Percentiles rank a stretch among this genome's conserved stretches.
These are phyloP conservation scores for Leccinum pellstonianum DNA, from an alignment of 768 basidiomycete genomes.

Conservation along the genomic window DNA sequence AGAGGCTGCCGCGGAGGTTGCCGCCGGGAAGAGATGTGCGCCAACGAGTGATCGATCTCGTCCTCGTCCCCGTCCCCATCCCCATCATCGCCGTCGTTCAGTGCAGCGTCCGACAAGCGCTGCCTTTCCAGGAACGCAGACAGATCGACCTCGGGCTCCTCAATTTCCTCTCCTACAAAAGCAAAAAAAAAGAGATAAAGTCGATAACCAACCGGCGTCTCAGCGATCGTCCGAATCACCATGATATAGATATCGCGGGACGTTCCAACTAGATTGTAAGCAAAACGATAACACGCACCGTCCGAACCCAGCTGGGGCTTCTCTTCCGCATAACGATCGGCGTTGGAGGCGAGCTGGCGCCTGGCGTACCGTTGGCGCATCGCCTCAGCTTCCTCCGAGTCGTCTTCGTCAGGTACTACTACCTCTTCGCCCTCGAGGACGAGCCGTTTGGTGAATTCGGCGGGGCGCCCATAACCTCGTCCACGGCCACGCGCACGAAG, in stretches of 20 bases:
- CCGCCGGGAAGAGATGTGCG: slow-evolving; percentile 44
- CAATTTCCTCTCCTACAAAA: slow-evolving; percentile 55
- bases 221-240: not conserved
- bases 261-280: not conserved
- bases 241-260: not conserved
- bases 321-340: slow-evolving; percentile 70
- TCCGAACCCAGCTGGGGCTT: slow-evolving; percentile 70
- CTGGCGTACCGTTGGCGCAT: slow-evolving; percentile 49
- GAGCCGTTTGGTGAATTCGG: slow-evolving; percentile 62
- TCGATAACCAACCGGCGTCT: not conserved
- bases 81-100: slow-evolving; percentile 11
- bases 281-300: slow-evolving; percentile 40
- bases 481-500: slow-evolving; percentile 71
- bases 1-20: slow-evolving; percentile 31
- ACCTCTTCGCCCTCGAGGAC: slow-evolving; percentile 56
- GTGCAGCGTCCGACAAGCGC: slow-evolving; percentile 39
- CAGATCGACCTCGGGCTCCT: slow-evolving; percentile 74
- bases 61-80: slow-evolving; percentile 51
- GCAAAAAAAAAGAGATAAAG: not conserved
- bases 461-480: slow-evolving; percentile 59
- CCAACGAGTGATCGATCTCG: slow-evolving; percentile 55
- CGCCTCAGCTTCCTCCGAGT: slow-evolving; percentile 49
- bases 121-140: slow-evolving; percentile 66
- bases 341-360: slow-evolving; percentile 65
- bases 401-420: slow-evolving; percentile 26